Conservation (phyloP, 2,329 filamentous ascomycete genomes). For the Capronia americana region DNA sequence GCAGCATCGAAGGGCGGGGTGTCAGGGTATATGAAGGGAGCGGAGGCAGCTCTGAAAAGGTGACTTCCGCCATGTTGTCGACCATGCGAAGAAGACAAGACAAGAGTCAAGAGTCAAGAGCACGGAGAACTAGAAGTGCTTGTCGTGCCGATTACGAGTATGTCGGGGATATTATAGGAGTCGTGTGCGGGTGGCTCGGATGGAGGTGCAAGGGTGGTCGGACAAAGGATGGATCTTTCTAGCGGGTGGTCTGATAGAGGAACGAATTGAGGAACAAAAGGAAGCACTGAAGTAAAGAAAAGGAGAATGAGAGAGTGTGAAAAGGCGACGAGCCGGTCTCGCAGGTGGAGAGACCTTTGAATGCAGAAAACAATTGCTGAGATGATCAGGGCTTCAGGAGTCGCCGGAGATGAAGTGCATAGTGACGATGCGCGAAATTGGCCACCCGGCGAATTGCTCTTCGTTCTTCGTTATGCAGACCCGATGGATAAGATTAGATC, state of each 20-base stretch:
- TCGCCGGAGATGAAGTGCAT: constrained; percentile 14
- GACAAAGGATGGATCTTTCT: constrained; percentile 15
- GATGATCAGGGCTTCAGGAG: constrained; percentile 20
- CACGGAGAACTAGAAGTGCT: neutral
- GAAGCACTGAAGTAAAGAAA: constrained; percentile 26
- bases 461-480: neutral
- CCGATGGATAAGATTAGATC: neutral
- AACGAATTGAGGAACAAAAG: neutral
- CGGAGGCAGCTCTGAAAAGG: constrained; percentile 69
- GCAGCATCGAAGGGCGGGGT: constrained; percentile 72
- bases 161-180: constrained; percentile 19
- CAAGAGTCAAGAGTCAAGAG: neutral
- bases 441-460: neutral
- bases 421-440: constrained; percentile 21
- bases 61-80: constrained; percentile 35
- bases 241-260: neutral
- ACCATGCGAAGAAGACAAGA: constrained; percentile 12
- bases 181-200: constrained; percentile 27
- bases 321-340: constrained; percentile 2
- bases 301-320: constrained; percentile 24
- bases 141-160: neutral
- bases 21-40: constrained; percentile 80
- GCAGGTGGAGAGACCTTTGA: constrained; percentile 27
- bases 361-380: constrained; percentile 13
- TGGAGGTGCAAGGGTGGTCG: constrained; percentile 20